These are phyloP conservation scores for Exophiala spinifera DNA, from an alignment of 2,329 filamentous ascomycete genomes.

Conservation along the genomic window DNA sequence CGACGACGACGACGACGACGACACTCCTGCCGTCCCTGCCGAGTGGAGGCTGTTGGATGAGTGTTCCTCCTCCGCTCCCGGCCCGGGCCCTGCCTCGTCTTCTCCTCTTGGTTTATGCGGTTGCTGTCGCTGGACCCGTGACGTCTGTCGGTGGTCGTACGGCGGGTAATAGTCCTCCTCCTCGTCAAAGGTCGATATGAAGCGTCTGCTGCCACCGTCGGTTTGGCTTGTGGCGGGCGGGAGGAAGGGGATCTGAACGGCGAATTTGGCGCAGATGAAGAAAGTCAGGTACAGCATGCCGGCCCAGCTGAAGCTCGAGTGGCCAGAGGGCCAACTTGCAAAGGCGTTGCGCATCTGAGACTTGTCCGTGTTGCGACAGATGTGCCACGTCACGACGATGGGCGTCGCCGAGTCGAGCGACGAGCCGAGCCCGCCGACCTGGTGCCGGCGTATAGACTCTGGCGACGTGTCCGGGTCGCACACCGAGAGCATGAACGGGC, in stretches of 20 bases:
- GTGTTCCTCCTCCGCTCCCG: not conserved
- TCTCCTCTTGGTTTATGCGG: not conserved
- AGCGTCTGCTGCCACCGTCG: constrained; percentile 2
- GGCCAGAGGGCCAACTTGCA: constrained; percentile 76
- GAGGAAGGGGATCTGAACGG: constrained; percentile 46
- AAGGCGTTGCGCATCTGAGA: constrained; percentile 73
- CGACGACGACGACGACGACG: too few species aligned
- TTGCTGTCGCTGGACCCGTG: not conserved
- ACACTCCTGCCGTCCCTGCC: not conserved
- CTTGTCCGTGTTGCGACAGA: constrained; percentile 67
- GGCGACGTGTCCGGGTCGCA: constrained; percentile 69
- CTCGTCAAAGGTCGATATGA: constrained; percentile 19
- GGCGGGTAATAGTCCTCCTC: too few species aligned
- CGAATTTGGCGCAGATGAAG: constrained; percentile 67
- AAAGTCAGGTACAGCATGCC: constrained; percentile 82
- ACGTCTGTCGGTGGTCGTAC: too few species aligned
- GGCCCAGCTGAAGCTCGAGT: constrained; percentile 71
- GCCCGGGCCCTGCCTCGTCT: not conserved
- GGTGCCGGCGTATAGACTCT: constrained; percentile 54
- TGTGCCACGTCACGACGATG: constrained; percentile 69
- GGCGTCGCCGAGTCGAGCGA: constrained; percentile 53
- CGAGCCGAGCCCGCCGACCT: constrained; percentile 58
- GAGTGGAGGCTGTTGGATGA: not conserved
- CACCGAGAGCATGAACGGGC: constrained; percentile 63
- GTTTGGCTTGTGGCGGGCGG: constrained; percentile 26